A percentile compares a stretch with the other conserved stretches of the same genome.
Evolutionary conservation across 2,329 filamentous ascomycete species (phyloP).

Genomic region (Epichloe uncinata): DNA sequence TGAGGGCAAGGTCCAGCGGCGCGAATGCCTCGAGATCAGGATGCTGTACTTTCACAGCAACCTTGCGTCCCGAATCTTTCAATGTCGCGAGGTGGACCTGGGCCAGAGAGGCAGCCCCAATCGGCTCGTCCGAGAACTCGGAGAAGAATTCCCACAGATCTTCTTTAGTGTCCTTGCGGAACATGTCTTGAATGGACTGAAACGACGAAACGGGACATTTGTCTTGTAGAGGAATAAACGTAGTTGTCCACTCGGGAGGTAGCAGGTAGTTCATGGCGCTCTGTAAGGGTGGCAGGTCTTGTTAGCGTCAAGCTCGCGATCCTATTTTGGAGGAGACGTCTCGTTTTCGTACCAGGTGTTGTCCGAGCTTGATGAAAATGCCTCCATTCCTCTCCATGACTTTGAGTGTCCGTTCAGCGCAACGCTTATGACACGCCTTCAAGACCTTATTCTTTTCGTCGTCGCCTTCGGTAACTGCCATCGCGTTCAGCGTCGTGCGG

Average conservation of each 20-base stretch:
- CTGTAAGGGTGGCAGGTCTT: slow-evolving; percentile 19
- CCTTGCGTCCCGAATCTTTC: slow-evolving; percentile 67
- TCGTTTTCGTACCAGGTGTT: slow-evolving; percentile 54
- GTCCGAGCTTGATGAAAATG: slow-evolving; percentile 95
- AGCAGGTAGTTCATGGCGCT: slow-evolving; percentile 94
- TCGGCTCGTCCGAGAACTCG: slow-evolving; percentile 65
- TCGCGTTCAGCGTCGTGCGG: slow-evolving; percentile 64
- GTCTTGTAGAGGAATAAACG: slow-evolving; percentile 92
- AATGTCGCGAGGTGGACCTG: slow-evolving; percentile 86
- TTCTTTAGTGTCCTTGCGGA: slow-evolving; percentile 66
- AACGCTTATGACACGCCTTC: slow-evolving; percentile 79
- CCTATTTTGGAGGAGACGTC: neutral
- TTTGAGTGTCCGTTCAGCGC: slow-evolving; percentile 71
- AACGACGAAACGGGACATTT: slow-evolving; percentile 86
- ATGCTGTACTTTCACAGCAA: slow-evolving; percentile 96
- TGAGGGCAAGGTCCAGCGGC: slow-evolving; percentile 73
- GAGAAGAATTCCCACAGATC: slow-evolving; percentile 74
- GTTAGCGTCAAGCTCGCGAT: neutral
- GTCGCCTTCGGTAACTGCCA: slow-evolving; percentile 47
- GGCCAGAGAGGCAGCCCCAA: slow-evolving; percentile 85
- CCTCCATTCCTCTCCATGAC: slow-evolving; percentile 93
- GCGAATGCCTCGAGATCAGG: slow-evolving; percentile 82
- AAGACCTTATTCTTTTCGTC: slow-evolving; percentile 55
- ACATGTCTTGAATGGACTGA: slow-evolving; percentile 79
- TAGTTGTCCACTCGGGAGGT: slow-evolving; percentile 83